A percentile compares a stretch with the other conserved stretches of the same genome.
Evolutionary conservation across 345 rosid genomes (phyloP).

Genomic region (Citrus cavaleriei): DNA sequence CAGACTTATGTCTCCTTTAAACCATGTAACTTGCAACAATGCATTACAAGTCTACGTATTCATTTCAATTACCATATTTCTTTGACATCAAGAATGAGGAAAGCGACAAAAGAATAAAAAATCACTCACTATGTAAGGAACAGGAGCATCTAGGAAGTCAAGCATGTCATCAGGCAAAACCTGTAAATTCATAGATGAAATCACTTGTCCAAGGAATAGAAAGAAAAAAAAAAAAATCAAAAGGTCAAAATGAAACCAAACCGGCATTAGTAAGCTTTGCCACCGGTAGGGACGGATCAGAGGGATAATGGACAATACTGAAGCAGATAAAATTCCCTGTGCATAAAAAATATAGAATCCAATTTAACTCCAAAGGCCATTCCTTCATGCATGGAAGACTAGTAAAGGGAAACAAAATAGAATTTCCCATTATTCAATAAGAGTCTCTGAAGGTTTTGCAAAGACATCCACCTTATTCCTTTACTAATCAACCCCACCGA

Average conservation of each 20-base stretch:
- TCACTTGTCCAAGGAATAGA: constrained; percentile 5
- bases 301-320: constrained; percentile 70
- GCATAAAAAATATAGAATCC: constrained; percentile 9
- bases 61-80: neutral
- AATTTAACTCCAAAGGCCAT: constrained; percentile 1
- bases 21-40: neutral
- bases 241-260: constrained; percentile 20
- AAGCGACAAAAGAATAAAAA: neutral
- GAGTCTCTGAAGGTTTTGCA: neutral
- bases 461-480: neutral
- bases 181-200: constrained; percentile 38
- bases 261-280: constrained; percentile 98
- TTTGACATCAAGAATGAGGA: neutral
- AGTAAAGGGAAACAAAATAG: neutral
- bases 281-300: constrained; percentile 86
- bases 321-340: constrained; percentile 87
- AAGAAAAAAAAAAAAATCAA: neutral
- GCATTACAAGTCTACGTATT: neutral
- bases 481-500: neutral
- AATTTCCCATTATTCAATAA: neutral
- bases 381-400: neutral
- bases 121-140: constrained; percentile 83
- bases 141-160: constrained; percentile 96
- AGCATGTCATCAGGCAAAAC: constrained; percentile 94
- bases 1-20: neutral